Evolutionary conservation across 805 yeast genomes (phyloP), one percentile per base, ranked within the genome.

Genomic region (Komagataella pseudopastoris): DNA sequence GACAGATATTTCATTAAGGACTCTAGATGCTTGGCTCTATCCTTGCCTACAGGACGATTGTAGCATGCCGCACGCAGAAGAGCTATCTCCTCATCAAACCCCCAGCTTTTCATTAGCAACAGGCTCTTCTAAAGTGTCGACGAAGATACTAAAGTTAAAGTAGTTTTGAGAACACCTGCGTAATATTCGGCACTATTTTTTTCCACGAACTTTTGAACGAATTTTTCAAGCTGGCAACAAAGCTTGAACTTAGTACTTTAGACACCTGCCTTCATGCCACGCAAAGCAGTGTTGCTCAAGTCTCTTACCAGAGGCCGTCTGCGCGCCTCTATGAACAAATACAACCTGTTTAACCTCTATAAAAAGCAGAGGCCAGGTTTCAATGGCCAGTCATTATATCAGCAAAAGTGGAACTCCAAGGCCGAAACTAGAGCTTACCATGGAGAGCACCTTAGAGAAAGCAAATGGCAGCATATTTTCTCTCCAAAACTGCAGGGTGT

Each of bases 341-440:
- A 80, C 69, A 91, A 91, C 65, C 72, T 93, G 64, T 93, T 88
- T 78, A 93, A 93, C 62, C 63, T 89, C 60, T 81, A 84, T 74
- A 85, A 89, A 72, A 86, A 84, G 66, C 74, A 80, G 48, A 74
- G 73, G 54, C 68, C 76, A 43, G 70, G 65, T 51, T 77, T 77
- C 62, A 71, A 73, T 55, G 74, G 80, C 3, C 77, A 78, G 67
- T 80, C 95, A n/a, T 71, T 88, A 53, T 93, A 75, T 69, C 96
- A 88, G 68, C 96, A 91, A 67, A 88, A 89, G 68, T 93, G 96
- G 91, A 69, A 75, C 6, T 83, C 96, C 50, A 91, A 93, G 66
- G 84, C 81, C 63, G 96, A 90, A 63, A 83, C 97, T 6, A 80
- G 99, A 69, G 84, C 91, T 1, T 91, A 91, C 66, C 99, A 91